Evolutionary conservation across 208 protist species (phyloP).

Genomic region (Eutreptiella sp.): DNA sequence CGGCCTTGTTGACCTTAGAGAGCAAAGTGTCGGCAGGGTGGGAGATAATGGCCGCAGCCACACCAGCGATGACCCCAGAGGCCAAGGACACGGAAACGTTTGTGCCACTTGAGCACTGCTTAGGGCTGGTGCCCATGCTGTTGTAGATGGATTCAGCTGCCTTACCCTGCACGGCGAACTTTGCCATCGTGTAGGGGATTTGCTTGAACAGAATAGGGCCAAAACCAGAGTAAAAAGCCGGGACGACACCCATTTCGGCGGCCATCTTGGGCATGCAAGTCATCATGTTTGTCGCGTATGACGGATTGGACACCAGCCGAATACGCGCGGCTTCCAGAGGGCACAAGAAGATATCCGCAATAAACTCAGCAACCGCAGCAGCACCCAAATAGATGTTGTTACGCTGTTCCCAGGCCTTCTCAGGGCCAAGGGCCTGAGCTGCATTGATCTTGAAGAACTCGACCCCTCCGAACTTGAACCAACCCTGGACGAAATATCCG

Average conservation of each 20-base stretch:
- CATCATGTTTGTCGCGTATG: constrained; percentile 5
- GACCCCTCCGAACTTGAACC: constrained; percentile 56
- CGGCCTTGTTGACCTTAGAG: constrained; percentile 59
- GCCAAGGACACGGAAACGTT: constrained; percentile 48
- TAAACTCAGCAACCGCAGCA: constrained; percentile 54
- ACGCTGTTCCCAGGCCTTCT: constrained; percentile 36
- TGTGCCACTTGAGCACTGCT: constrained; percentile 19
- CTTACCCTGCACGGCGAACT: constrained; percentile 40
- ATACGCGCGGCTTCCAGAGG: constrained; percentile 50
- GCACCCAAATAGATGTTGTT: constrained; percentile 35
- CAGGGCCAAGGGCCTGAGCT: constrained; percentile 42
- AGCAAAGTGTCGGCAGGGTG: constrained; percentile 76
- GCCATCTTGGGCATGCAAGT: constrained; percentile 18
- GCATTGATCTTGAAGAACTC: constrained; percentile 51
- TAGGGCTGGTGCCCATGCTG: not conserved
- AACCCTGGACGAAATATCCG: constrained; percentile 51
- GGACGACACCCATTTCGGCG: constrained; percentile 24
- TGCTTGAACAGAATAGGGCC: constrained; percentile 40
- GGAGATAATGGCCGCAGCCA: constrained; percentile 60
- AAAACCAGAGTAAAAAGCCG: constrained; percentile 31
- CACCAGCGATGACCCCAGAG: constrained; percentile 61
- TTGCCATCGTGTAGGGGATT: constrained; percentile 65
- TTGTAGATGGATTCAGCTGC: constrained; percentile 30
- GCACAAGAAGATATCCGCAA: constrained; percentile 62
- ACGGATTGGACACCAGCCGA: constrained; percentile 20